Evolutionary conservation across 345 rosid species (phyloP).

Genomic region (Euphorbia lathyris): DNA sequence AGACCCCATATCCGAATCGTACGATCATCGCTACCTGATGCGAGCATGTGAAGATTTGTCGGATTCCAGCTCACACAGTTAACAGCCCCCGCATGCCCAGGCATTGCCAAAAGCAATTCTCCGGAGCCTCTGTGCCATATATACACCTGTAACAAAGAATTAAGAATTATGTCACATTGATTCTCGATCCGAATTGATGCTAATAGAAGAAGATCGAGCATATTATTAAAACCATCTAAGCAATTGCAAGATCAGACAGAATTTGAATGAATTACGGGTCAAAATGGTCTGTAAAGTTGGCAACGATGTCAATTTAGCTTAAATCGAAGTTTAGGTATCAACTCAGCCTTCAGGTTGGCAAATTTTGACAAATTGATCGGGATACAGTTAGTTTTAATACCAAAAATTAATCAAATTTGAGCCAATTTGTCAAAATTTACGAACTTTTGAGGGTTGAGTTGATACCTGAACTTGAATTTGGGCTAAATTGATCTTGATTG

Average conservation of each 20-base stretch:
- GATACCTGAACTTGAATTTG: too few relatives aligned
- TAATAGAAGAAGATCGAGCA: background rate
- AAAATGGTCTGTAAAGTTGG: too few relatives aligned
- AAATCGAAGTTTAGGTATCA: too few relatives aligned
- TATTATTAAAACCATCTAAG: background rate
- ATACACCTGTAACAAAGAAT: slow-evolving; percentile 43
- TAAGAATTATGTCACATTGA: background rate
- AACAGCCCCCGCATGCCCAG: slow-evolving; percentile 67
- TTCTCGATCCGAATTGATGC: background rate
- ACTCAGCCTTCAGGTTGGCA: too few relatives aligned
- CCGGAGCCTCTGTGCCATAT: slow-evolving; percentile 55
- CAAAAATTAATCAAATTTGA: too few relatives aligned
- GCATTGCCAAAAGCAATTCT: slow-evolving; percentile 46
- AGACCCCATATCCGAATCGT: slow-evolving; percentile 65
- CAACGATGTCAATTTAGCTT: too few relatives aligned
- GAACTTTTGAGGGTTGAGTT: too few relatives aligned
- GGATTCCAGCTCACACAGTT: slow-evolving; percentile 54
- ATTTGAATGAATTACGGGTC: too few relatives aligned
- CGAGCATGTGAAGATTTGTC: slow-evolving; percentile 40
- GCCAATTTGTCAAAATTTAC: too few relatives aligned
- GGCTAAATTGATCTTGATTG: too few relatives aligned
- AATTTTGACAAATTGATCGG: too few relatives aligned
- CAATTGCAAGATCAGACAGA: background rate
- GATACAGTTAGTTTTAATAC: too few relatives aligned
- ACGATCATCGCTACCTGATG: slow-evolving; percentile 51